These are phyloP conservation scores for Ceratobasidium sp. DNA, from an alignment of 1,284 basidiomycete species.

Conservation along the genomic window DNA sequence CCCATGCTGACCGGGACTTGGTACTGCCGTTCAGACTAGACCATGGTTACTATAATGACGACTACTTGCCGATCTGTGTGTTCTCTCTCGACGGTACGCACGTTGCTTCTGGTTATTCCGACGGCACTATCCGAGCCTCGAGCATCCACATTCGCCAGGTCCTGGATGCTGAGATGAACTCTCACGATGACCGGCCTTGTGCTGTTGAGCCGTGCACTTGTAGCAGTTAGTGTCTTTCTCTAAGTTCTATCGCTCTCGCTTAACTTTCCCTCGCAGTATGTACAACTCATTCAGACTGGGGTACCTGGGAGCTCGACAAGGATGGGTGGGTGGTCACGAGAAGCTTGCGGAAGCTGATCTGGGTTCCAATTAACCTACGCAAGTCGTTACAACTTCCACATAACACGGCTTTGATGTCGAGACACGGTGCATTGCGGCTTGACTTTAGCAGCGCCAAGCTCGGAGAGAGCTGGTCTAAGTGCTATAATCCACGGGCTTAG, in stretches of 20 bases:
- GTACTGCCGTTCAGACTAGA: no score
- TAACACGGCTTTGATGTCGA: not conserved
- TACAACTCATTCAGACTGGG: not conserved
- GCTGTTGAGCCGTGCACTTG: no score
- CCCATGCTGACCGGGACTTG: no score
- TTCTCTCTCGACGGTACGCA: not conserved
- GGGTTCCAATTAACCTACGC: not conserved
- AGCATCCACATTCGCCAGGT: not conserved
- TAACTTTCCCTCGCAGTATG: not conserved
- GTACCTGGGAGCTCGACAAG: not conserved
- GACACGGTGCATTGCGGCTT: not conserved
- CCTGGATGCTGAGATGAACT: no score
- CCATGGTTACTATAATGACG: no score
- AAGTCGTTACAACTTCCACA: not conserved
- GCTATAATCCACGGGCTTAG: not conserved
- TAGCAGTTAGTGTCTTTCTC: no score
- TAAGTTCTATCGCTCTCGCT: no score
- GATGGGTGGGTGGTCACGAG: not conserved
- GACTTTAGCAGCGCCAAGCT: not conserved
- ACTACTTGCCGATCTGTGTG: no score
- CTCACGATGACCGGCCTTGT: no score
- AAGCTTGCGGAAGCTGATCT: not conserved
- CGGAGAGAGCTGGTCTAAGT: not conserved
- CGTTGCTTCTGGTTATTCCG: not conserved
- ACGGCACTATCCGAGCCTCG: constrained; percentile 4